phyloP scores from a whole-genome alignment of 106 monocot species.

The Phalaenopsis aphrodite region DNA sequence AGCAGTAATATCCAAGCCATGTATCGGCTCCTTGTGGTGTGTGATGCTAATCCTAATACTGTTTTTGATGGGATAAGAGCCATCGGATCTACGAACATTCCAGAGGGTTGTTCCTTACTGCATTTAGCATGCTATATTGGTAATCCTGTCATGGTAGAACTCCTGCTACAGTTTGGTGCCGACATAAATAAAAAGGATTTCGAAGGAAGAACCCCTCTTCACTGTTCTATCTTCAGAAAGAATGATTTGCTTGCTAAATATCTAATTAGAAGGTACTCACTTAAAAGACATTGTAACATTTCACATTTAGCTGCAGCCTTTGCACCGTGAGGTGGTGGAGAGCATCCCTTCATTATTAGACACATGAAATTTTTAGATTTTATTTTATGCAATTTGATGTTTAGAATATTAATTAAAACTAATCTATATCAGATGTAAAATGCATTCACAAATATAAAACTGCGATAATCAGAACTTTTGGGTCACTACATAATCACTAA shows the following conservation, averaged over 20 bases:
- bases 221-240: slow-evolving; percentile 64
- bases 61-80: slow-evolving; percentile 39
- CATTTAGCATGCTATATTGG: slow-evolving; percentile 82
- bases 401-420: not conserved
- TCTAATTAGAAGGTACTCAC: slow-evolving; percentile 60
- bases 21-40: slow-evolving; percentile 60
- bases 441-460: no score
- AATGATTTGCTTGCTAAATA: slow-evolving; percentile 72
- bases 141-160: slow-evolving; percentile 65
- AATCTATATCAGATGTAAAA: no score
- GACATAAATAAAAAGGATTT: slow-evolving; percentile 72
- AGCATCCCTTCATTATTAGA: not conserved
- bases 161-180: slow-evolving; percentile 85
- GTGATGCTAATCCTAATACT: slow-evolving; percentile 56
- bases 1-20: slow-evolving; percentile 40
- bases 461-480: no score
- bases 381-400: not conserved
- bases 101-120: slow-evolving; percentile 69
- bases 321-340: no score
- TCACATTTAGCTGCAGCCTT: not conserved
- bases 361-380: not conserved
- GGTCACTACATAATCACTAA: no score
- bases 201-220: slow-evolving; percentile 88
- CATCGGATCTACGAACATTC: slow-evolving; percentile 36
- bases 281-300: not conserved